Percentiles rank a stretch among this genome's conserved stretches.
These are phyloP conservation scores for Plectosphaerella sp. DNA, from an alignment of 2,329 filamentous ascomycete species.

Conservation along the genomic window DNA sequence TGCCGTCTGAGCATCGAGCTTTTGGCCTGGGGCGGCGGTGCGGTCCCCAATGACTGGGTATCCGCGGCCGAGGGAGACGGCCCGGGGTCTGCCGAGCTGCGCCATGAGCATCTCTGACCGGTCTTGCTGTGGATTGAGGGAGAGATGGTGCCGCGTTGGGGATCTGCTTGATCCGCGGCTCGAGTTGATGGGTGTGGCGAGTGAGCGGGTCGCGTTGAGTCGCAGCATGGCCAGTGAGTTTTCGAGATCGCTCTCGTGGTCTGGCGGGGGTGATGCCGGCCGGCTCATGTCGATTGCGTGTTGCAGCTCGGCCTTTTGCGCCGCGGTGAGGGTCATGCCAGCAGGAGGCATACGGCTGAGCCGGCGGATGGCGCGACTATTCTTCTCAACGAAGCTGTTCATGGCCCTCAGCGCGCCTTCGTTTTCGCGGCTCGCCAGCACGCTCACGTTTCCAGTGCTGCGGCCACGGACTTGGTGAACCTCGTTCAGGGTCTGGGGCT, in stretches of 20 bases:
- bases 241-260: slow-evolving; percentile 16
- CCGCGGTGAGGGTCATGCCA: too few species aligned
- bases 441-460: slow-evolving; percentile 23
- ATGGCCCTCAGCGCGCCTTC: slow-evolving; percentile 37
- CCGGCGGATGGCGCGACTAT: slow-evolving; percentile 36
- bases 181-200: slow-evolving; percentile 22
- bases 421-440: slow-evolving; percentile 35
- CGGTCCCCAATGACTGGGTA: too few species aligned
- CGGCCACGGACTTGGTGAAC: slow-evolving; percentile 36
- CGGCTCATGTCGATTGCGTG: too few species aligned
- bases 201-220: slow-evolving; percentile 12
- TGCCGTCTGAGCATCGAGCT: too few species aligned
- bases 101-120: too few species aligned
- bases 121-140: too few species aligned
- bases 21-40: too few species aligned
- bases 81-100: too few species aligned
- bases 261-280: slow-evolving; percentile 1
- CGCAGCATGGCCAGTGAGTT: slow-evolving; percentile 23
- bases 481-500: slow-evolving; percentile 4
- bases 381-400: slow-evolving; percentile 37
- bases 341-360: slow-evolving; percentile 28
- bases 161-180: slow-evolving; percentile 25
- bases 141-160: slow-evolving; percentile 4
- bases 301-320: too few species aligned
- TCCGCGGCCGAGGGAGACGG: too few species aligned